Evolutionary conservation across 2,329 filamentous ascomycete genomes (phyloP).

Genomic region (Pseudogymnoascus sp.): DNA sequence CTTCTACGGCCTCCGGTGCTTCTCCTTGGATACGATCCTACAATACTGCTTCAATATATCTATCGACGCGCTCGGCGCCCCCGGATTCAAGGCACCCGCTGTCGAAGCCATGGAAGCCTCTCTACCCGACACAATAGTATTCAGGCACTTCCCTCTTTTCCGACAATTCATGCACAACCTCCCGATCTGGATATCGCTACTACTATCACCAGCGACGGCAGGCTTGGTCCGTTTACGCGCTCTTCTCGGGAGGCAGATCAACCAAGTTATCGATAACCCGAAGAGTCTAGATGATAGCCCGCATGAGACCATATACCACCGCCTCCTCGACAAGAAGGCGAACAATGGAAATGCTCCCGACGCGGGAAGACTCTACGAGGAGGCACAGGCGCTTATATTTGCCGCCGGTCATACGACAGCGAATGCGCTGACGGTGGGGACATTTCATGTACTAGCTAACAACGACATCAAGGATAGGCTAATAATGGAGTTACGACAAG

Average conservation of each 20-base stretch:
- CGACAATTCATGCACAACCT: slow-evolving; percentile 13
- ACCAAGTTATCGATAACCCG: slow-evolving; percentile 19
- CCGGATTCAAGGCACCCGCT: slow-evolving; percentile 31
- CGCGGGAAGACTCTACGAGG: slow-evolving; percentile 29
- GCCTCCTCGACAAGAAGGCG: slow-evolving; percentile 24
- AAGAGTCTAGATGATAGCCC: slow-evolving; percentile 19
- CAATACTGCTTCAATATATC: slow-evolving; percentile 32
- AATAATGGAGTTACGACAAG: slow-evolving; percentile 30
- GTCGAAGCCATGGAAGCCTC: slow-evolving; percentile 31
- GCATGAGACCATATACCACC: slow-evolving; percentile 27
- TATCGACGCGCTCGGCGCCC: slow-evolving; percentile 29
- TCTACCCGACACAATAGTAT: slow-evolving; percentile 25
- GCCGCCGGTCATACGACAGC: slow-evolving; percentile 36
- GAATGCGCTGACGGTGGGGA: slow-evolving; percentile 32
- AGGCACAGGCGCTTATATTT: slow-evolving; percentile 36
- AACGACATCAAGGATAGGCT: slow-evolving; percentile 26
- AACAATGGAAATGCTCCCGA: slow-evolving; percentile 21
- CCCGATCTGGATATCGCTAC: slow-evolving; percentile 14
- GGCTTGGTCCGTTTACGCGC: slow-evolving; percentile 15
- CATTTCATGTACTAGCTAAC: slow-evolving; percentile 31
- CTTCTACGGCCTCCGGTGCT: slow-evolving; percentile 25
- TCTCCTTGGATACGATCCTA: slow-evolving; percentile 28
- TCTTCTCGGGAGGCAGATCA: slow-evolving; percentile 19
- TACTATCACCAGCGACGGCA: slow-evolving; percentile 15
- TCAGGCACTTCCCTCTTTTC: slow-evolving; percentile 29